These are phyloP conservation scores for Solanum clarkiae DNA, from an alignment of 257 asterid genomes.

Conservation along the genomic window DNA sequence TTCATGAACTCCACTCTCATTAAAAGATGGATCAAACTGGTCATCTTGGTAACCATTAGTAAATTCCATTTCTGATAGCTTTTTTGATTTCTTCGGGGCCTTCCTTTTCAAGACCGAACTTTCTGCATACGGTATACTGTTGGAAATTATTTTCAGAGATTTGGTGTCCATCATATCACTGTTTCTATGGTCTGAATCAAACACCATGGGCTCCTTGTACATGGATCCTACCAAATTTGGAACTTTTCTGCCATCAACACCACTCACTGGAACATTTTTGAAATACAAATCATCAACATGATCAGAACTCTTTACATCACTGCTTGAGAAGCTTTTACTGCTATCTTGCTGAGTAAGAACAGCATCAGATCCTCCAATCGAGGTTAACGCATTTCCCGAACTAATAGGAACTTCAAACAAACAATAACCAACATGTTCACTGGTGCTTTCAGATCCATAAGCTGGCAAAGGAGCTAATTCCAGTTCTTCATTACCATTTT, in stretches of 20 bases:
- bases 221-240: not conserved
- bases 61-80: conserved; percentile 49
- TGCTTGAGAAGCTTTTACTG: conserved; percentile 29
- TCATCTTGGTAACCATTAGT: conserved; percentile 18
- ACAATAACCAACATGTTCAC: conserved; percentile 22
- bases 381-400: conserved; percentile 27
- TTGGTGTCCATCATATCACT: not conserved
- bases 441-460: conserved; percentile 31
- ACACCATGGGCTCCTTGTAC: not conserved
- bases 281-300: conserved; percentile 1
- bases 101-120: conserved; percentile 13
- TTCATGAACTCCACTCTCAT: not conserved
- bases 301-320: conserved; percentile 23
- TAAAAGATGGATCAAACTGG: not conserved
- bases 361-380: conserved; percentile 26
- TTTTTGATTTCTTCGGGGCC: conserved; percentile 53
- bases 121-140: not conserved
- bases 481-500: conserved; percentile 20
- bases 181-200: not conserved
- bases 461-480: conserved; percentile 16
- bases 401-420: conserved; percentile 59
- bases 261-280: not conserved
- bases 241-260: not conserved
- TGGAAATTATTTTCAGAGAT: not conserved
- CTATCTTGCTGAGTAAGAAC: conserved; percentile 32